Percentiles rank a stretch among this genome's conserved stretches.
Conservation (phyloP, 2,329 filamentous ascomycete species). For the Fusarium sp. region DNA sequence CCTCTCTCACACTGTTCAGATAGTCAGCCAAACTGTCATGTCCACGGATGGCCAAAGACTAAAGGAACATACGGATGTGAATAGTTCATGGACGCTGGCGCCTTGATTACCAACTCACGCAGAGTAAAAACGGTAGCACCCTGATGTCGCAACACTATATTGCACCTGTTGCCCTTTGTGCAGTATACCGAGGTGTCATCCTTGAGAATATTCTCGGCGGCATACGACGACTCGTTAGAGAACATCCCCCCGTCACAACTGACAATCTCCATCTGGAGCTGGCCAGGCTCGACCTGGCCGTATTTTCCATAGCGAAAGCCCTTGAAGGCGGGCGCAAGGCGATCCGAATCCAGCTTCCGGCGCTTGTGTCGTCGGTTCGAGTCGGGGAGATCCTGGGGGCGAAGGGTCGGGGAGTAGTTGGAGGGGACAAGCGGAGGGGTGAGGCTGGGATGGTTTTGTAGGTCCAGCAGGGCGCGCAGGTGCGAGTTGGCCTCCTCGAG, state of each 20-base stretch:
- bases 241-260: slow-evolving; percentile 88
- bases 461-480: slow-evolving; percentile 57
- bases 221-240: slow-evolving; percentile 72
- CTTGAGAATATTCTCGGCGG: slow-evolving; percentile 83
- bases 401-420: slow-evolving; percentile 50
- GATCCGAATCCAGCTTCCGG: slow-evolving; percentile 76
- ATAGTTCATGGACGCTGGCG: slow-evolving; percentile 79
- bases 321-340: slow-evolving; percentile 59
- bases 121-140: slow-evolving; percentile 85
- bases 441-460: slow-evolving; percentile 49
- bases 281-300: slow-evolving; percentile 87
- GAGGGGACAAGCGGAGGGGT: slow-evolving; percentile 47
- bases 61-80: slow-evolving; percentile 80
- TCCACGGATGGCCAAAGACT: slow-evolving; percentile 13
- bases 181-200: slow-evolving; percentile 90
- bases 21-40: slow-evolving; percentile 29
- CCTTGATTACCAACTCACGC: slow-evolving; percentile 88
- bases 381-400: slow-evolving; percentile 56
- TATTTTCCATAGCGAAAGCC: slow-evolving; percentile 85
- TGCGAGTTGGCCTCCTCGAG: slow-evolving; percentile 59
- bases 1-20: slow-evolving; percentile 80
- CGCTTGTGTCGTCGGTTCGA: slow-evolving; percentile 71
- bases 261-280: slow-evolving; percentile 86
- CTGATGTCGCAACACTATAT: slow-evolving; percentile 85
- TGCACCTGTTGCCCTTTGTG: slow-evolving; percentile 88